These are phyloP conservation scores for Paramecium bursaria DNA, from an alignment of 73 alveolate species.

Conservation along the genomic window DNA sequence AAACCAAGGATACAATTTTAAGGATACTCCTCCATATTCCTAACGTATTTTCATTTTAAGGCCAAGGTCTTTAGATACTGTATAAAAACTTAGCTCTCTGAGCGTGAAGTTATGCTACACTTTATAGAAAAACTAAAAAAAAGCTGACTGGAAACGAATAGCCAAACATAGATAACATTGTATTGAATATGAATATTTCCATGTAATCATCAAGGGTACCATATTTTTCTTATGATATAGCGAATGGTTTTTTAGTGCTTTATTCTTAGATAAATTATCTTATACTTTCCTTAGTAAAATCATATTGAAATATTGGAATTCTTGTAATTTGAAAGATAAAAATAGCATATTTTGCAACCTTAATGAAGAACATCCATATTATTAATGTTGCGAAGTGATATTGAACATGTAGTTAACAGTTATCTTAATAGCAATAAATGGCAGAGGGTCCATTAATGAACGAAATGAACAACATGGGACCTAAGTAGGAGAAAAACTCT, in stretches of 20 bases:
- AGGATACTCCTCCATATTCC: conserved; percentile 27
- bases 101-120: neutral
- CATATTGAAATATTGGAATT: neutral
- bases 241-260: neutral
- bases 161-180: conserved; percentile 6
- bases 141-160: conserved; percentile 26
- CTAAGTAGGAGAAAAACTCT: conserved; percentile 14
- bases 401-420: conserved; percentile 20
- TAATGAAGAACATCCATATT: conserved; percentile 16
- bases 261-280: neutral
- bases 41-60: conserved; percentile 26
- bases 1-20: neutral
- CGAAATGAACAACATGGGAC: neutral
- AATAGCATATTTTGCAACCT: neutral
- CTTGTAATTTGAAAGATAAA: neutral
- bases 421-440: neutral
- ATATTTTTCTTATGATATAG: conserved; percentile 17
- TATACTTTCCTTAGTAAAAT: neutral
- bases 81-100: conserved; percentile 3
- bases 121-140: neutral
- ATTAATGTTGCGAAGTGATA: conserved; percentile 21
- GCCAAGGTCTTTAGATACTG: conserved; percentile 41
- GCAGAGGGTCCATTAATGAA: neutral
- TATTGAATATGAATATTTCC: conserved; percentile 29
- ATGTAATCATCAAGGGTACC: conserved; percentile 50